A percentile compares a stretch with the other conserved stretches of the same genome.
phyloP scores from a whole-genome alignment of 208 protist species.

The Phytomonas sp. region DNA sequence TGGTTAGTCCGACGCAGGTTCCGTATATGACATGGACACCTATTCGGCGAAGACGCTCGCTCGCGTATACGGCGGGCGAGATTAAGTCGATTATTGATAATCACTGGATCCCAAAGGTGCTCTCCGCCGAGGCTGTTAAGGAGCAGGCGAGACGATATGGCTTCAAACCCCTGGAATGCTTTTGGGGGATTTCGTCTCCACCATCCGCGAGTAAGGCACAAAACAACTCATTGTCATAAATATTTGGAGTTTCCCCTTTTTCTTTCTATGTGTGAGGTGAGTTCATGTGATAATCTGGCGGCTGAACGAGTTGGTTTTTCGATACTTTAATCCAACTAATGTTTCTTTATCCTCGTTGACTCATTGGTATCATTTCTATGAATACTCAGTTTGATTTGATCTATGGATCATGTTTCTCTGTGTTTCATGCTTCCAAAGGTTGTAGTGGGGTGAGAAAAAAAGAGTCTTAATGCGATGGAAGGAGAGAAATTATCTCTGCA shows the following conservation, averaged over 20 bases:
- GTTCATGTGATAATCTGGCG: background rate
- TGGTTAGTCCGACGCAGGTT: constrained; percentile 14
- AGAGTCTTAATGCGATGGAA: background rate
- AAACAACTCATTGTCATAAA: background rate
- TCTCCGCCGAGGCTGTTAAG: constrained; percentile 33
- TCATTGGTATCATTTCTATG: background rate
- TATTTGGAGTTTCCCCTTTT: constrained; percentile 3
- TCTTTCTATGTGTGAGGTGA: background rate
- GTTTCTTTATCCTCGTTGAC: background rate
- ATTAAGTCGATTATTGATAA: constrained; percentile 60
- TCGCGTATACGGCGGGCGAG: constrained; percentile 48
- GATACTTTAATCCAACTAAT: background rate
- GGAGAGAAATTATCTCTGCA: background rate
- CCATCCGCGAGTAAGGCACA: background rate
- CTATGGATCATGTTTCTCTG: background rate
- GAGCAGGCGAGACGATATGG: constrained; percentile 30
- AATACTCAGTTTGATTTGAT: background rate
- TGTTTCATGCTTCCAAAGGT: background rate
- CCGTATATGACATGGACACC: constrained; percentile 90
- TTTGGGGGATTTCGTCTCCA: constrained; percentile 27
- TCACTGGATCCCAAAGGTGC: constrained; percentile 63
- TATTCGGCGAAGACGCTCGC: constrained; percentile 31
- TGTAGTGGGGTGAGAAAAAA: background rate
- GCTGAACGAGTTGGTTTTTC: background rate
- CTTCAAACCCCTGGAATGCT: constrained; percentile 61